A percentile compares a stretch with the other conserved stretches of the same genome.
These are phyloP conservation scores for Oryza australiensis DNA, from an alignment of 176 grass and related monocot species.

Conservation along the genomic window DNA sequence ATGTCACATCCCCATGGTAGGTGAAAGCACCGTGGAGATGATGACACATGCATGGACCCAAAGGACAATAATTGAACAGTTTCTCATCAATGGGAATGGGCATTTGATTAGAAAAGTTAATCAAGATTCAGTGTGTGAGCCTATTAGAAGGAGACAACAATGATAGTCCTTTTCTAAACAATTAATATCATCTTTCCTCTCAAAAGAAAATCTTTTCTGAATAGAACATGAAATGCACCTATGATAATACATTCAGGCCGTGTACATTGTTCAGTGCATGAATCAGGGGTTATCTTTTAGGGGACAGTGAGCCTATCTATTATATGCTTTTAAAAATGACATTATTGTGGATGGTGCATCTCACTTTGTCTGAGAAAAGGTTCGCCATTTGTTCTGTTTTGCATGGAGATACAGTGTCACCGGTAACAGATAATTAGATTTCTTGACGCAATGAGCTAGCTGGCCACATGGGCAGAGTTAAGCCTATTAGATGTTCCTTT, in stretches of 20 bases:
- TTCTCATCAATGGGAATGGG: background rate
- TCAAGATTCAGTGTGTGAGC: background rate
- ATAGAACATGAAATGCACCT: background rate
- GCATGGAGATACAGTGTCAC: background rate
- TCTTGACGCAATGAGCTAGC: background rate
- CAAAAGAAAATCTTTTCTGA: background rate
- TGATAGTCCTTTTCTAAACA: background rate
- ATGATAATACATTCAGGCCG: background rate
- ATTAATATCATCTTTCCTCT: background rate
- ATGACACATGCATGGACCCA: conserved; percentile 20
- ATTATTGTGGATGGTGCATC: conserved; percentile 21
- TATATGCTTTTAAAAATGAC: background rate
- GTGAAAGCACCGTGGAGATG: conserved; percentile 14
- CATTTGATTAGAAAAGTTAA: background rate
- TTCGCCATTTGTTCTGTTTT: background rate
- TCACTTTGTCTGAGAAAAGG: background rate
- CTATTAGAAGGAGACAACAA: background rate
- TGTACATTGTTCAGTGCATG: background rate
- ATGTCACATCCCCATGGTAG: background rate
- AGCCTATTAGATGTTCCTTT: background rate
- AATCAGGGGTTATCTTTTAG: background rate
- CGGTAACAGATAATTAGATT: background rate
- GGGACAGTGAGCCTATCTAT: background rate
- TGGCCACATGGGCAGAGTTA: conserved; percentile 18
- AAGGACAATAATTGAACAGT: conserved; percentile 35